A percentile compares a stretch with the other conserved stretches of the same genome.
Evolutionary conservation across 2,329 filamentous ascomycete species (phyloP).

Genomic region (Ceratocystis harringtonii): DNA sequence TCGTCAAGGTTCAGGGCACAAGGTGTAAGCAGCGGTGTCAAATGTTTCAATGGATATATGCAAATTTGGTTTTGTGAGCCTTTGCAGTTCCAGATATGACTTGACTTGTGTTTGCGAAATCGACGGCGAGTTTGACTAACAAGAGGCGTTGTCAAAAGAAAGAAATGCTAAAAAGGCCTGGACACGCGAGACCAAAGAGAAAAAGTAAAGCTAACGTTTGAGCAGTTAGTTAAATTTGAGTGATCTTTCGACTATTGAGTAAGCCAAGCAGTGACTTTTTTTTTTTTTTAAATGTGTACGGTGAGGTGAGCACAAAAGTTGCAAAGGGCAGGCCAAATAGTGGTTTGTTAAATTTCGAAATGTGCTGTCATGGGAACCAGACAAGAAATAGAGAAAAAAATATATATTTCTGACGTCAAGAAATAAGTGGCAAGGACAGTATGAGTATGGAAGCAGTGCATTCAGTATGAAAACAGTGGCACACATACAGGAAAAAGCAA

Average conservation of each 20-base stretch:
- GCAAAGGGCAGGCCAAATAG: constrained; percentile 5
- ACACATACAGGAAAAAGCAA: constrained; percentile 10
- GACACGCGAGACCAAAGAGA: background rate
- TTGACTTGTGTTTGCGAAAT: background rate
- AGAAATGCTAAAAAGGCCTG: background rate
- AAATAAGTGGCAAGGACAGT: background rate
- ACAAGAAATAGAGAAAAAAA: background rate
- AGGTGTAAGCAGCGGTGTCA: background rate
- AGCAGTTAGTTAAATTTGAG: background rate
- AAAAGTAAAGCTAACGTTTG: background rate
- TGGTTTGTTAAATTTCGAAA: background rate
- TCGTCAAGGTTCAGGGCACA: background rate
- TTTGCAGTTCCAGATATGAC: background rate
- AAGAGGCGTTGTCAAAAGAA: background rate
- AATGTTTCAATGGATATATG: background rate
- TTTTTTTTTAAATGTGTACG: background rate
- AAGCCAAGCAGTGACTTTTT: background rate
- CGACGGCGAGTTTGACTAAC: background rate
- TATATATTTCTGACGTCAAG: constrained; percentile 10
- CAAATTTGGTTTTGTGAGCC: background rate
- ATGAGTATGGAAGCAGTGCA: background rate
- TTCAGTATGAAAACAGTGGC: background rate
- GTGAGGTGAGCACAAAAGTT: constrained; percentile 3
- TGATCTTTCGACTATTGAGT: background rate
- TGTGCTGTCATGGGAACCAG: background rate